These are phyloP conservation scores for Aspergillus nidulans DNA, from an alignment of 495 filamentous ascomycete genomes.

Conservation along the genomic window DNA sequence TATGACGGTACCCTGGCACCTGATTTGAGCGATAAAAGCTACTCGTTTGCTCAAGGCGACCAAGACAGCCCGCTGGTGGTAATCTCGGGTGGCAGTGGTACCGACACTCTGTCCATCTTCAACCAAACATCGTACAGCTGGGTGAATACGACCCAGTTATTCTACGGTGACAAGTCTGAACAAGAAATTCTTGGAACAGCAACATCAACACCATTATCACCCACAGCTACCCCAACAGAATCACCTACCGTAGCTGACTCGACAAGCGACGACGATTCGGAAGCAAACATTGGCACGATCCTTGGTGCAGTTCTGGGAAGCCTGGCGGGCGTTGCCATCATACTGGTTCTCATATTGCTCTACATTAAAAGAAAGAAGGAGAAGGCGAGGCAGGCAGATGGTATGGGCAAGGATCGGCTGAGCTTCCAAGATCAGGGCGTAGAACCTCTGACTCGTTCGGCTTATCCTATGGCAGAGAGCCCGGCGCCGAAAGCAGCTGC, in stretches of 20 bases:
- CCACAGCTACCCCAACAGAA: conserved; percentile 34
- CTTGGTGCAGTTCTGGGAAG: conserved; percentile 77
- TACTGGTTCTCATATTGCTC: conserved; percentile 66
- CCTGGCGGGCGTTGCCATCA: conserved; percentile 63
- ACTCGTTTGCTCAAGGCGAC: conserved; percentile 55
- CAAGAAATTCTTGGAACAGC: conserved; percentile 29
- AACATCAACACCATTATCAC: conserved; percentile 26
- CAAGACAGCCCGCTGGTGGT: conserved; percentile 54
- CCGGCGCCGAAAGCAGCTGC: conserved; percentile 39
- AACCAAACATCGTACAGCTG: conserved; percentile 74
- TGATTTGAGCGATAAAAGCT: conserved; percentile 54
- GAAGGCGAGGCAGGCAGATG: conserved; percentile 46
- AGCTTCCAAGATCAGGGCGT: conserved; percentile 63
- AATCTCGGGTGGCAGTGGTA: conserved; percentile 66
- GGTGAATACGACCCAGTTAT: conserved; percentile 67
- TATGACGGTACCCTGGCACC: conserved; percentile 77
- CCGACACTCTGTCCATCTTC: conserved; percentile 67
- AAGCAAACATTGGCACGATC: conserved; percentile 46
- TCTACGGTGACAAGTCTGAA: conserved; percentile 44
- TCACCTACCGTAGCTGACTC: conserved; percentile 30
- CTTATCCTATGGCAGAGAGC: conserved; percentile 41
- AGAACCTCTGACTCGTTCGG: conserved; percentile 42
- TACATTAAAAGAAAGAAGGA: conserved; percentile 60
- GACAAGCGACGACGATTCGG: conserved; percentile 25
- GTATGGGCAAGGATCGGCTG: conserved; percentile 56